Percentiles rank a stretch among this genome's conserved stretches.
Evolutionary conservation across 108 stramenopile species (phyloP).

Genomic region (Chaetoceros tenuissimus): DNA sequence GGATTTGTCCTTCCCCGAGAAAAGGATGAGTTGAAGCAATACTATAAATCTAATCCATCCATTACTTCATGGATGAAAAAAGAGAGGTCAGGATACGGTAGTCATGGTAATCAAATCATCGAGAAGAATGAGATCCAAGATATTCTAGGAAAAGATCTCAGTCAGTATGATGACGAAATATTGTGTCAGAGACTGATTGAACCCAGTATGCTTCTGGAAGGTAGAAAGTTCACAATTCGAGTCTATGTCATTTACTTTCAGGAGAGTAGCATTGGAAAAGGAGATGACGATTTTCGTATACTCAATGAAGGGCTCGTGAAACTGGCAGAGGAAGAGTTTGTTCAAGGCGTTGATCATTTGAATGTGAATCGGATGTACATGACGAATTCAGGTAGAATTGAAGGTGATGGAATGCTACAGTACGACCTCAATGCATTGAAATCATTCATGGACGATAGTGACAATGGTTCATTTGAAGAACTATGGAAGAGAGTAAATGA

Average conservation of each 20-base stretch:
- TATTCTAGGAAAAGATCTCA: neutral
- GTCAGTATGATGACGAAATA: constrained; percentile 15
- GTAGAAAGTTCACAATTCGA: constrained; percentile 58
- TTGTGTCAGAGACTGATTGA: constrained; percentile 62
- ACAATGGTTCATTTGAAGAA: neutral
- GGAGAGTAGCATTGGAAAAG: constrained; percentile 8
- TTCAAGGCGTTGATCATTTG: constrained; percentile 1
- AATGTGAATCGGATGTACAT: constrained; percentile 34
- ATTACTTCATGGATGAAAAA: constrained; percentile 44
- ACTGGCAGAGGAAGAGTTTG: constrained; percentile 30
- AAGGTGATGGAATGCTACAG: constrained; percentile 34
- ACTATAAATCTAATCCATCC: constrained; percentile 1
- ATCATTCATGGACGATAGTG: too few relatives aligned
- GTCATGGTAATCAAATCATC: constrained; percentile 58
- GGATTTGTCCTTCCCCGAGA: constrained; percentile 30
- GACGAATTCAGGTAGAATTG: constrained; percentile 71
- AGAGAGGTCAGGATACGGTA: constrained; percentile 63
- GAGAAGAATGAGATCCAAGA: neutral
- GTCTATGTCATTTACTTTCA: constrained; percentile 61
- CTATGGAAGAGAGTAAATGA: neutral
- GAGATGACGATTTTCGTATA: constrained; percentile 20
- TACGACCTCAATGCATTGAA: too few relatives aligned
- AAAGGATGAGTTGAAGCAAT: constrained; percentile 3
- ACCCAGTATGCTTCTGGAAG: constrained; percentile 33
- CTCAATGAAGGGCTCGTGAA: constrained; percentile 56